phyloP scores from a whole-genome alignment of 163 green algal genomes.

The Chloromonas sp. region DNA sequence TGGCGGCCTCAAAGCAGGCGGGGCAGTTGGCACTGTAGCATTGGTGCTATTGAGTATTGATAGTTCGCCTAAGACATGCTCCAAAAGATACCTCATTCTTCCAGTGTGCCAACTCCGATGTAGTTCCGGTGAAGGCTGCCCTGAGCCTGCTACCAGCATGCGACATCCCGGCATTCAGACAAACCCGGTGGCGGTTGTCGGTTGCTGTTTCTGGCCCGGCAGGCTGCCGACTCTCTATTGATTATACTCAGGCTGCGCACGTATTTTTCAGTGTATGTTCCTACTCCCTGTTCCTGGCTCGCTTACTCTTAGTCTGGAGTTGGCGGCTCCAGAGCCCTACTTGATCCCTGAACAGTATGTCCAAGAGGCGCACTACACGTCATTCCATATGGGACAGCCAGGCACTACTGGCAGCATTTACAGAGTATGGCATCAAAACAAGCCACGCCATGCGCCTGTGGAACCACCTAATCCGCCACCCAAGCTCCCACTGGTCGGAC shows the following conservation, averaged over 20 bases:
- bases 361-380: too few species aligned
- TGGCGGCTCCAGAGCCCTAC: background rate
- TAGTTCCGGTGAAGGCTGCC: background rate
- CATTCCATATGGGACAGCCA: background rate
- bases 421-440: background rate
- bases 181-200: too few species aligned
- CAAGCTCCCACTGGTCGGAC: slow-evolving; percentile 43
- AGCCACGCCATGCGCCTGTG: background rate
- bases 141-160: too few species aligned
- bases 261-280: background rate
- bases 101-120: background rate
- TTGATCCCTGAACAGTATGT: background rate
- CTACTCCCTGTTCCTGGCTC: background rate
- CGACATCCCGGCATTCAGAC: too few species aligned
- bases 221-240: too few species aligned
- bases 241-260: background rate
- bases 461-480: slow-evolving; percentile 55
- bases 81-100: background rate
- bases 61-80: too few species aligned
- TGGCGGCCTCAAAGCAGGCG: background rate
- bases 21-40: background rate
- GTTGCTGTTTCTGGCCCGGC: too few species aligned
- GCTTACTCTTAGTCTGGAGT: background rate
- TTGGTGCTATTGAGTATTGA: background rate
- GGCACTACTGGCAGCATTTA: background rate